A percentile compares a stretch with the other conserved stretches of the same genome.
Conservation (phyloP, 2,329 filamentous ascomycete species). For the Dichotomopilus funicola region DNA sequence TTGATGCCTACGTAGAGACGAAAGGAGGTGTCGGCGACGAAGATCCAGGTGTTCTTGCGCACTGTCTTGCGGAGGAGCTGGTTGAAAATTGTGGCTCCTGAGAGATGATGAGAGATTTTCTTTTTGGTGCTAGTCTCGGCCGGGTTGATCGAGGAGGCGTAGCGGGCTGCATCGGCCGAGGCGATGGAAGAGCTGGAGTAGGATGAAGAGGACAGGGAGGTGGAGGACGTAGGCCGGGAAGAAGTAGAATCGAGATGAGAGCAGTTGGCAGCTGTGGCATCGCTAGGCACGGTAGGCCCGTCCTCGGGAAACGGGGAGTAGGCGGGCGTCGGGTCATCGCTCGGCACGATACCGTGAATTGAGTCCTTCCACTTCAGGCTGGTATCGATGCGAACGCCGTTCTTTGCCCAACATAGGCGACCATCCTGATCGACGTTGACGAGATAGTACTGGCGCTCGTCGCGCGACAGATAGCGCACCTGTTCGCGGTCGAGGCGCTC, state of each 20-base stretch:
- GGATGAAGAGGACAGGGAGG: not conserved
- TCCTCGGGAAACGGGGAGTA: slow-evolving; percentile 33
- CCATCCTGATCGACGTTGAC: slow-evolving; percentile 70
- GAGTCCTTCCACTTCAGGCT: slow-evolving; percentile 71
- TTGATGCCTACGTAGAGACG: slow-evolving; percentile 88
- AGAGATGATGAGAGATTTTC: slow-evolving; percentile 59
- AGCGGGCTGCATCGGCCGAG: slow-evolving; percentile 43
- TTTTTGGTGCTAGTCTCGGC: slow-evolving; percentile 48
- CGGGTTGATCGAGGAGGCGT: slow-evolving; percentile 48
- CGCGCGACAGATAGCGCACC: slow-evolving; percentile 75
- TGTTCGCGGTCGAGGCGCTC: slow-evolving; percentile 69
- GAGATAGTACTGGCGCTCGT: slow-evolving; percentile 75
- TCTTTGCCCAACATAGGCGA: slow-evolving; percentile 80
- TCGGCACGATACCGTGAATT: slow-evolving; percentile 63
- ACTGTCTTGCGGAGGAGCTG: slow-evolving; percentile 71
- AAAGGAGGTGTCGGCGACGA: slow-evolving; percentile 80
- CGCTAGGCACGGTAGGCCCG: slow-evolving; percentile 26
- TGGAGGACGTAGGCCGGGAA: slow-evolving; percentile 4
- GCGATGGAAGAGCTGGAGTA: slow-evolving; percentile 41
- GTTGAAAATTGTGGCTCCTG: slow-evolving; percentile 66
- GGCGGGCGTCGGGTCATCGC: slow-evolving; percentile 52
- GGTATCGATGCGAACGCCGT: slow-evolving; percentile 70
- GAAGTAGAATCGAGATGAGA: slow-evolving; percentile 10
- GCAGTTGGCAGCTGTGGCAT: slow-evolving; percentile 23
- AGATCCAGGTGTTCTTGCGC: slow-evolving; percentile 89